phyloP scores from a whole-genome alignment of 768 basidiomycete genomes.

The Bullera alba region DNA sequence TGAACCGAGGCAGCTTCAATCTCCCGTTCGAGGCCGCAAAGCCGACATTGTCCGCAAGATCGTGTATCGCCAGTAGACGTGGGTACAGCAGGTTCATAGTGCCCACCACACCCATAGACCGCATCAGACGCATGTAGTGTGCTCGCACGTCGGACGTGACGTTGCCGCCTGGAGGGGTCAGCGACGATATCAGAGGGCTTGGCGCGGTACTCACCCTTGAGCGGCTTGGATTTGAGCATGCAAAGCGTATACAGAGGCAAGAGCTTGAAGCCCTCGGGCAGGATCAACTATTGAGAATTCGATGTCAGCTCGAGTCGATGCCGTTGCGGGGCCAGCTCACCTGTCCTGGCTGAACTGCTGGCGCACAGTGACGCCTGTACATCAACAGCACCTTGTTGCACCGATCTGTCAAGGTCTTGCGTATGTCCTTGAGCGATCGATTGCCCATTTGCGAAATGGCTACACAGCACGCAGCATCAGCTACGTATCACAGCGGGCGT shows the following conservation, averaged over 20 bases:
- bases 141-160: conserved; percentile 94
- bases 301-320: not conserved
- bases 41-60: conserved; percentile 64
- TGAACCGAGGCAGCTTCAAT: conserved; percentile 63
- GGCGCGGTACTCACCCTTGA: conserved; percentile 62
- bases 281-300: conserved; percentile 61
- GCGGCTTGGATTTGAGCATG: conserved; percentile 77
- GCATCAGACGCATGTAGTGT: conserved; percentile 68
- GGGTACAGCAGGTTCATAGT: conserved; percentile 82
- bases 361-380: conserved; percentile 82
- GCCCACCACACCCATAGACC: conserved; percentile 61
- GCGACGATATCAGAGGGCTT: not conserved
- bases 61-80: conserved; percentile 76
- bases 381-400: conserved; percentile 74
- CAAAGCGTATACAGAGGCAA: conserved; percentile 74
- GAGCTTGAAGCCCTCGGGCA: conserved; percentile 85
- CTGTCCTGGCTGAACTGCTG: conserved; percentile 68
- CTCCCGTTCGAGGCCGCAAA: conserved; percentile 61
- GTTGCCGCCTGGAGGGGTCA: conserved; percentile 65
- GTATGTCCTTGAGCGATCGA: conserved; percentile 63
- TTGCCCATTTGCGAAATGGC: conserved; percentile 62
- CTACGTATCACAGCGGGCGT: not conserved
- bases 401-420: conserved; percentile 75
- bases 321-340: conserved; percentile 53
- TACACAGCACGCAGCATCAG: conserved; percentile 40